Evolutionary conservation across 768 basidiomycete genomes (phyloP).

Genomic region (Crepidotus variabilis): DNA sequence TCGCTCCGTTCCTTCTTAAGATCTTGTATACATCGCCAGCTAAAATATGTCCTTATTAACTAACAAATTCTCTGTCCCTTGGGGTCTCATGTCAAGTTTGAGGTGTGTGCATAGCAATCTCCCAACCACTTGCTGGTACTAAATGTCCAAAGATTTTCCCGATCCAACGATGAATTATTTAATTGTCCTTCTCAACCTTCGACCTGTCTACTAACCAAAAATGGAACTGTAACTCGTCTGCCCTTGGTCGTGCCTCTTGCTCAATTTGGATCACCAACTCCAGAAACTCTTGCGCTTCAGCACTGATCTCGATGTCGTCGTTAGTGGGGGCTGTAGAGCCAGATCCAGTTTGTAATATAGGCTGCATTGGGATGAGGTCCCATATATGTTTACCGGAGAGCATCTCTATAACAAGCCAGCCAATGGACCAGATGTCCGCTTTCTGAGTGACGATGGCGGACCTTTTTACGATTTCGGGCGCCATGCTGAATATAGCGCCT

Average conservation of each 20-base stretch:
- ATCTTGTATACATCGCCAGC: no score
- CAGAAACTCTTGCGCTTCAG: slow-evolving; percentile 86
- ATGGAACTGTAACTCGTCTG: slow-evolving; percentile 70
- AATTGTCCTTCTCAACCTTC: no score
- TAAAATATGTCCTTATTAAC: no score
- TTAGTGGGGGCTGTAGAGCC: slow-evolving; percentile 81
- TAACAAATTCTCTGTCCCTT: no score
- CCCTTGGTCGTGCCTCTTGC: slow-evolving; percentile 75
- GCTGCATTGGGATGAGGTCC: slow-evolving; percentile 98
- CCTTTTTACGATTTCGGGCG: slow-evolving; percentile 98
- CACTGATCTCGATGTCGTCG: slow-evolving; percentile 89
- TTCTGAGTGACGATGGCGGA: slow-evolving; percentile 78
- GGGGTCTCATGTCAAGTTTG: no score
- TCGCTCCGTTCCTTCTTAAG: no score
- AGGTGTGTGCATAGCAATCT: no score
- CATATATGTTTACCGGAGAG: slow-evolving; percentile 94
- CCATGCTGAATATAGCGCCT: slow-evolving; percentile 99
- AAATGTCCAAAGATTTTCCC: no score
- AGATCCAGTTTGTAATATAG: slow-evolving; percentile 98
- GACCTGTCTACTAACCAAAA: no score
- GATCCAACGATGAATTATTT: no score
- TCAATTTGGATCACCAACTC: slow-evolving; percentile 82
- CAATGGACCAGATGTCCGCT: slow-evolving; percentile 96
- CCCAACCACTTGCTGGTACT: no score
- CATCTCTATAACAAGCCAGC: slow-evolving; percentile 95